These are phyloP conservation scores for Pseudogymnoascus sp. DNA, from an alignment of 2,329 filamentous ascomycete species.

Conservation along the genomic window DNA sequence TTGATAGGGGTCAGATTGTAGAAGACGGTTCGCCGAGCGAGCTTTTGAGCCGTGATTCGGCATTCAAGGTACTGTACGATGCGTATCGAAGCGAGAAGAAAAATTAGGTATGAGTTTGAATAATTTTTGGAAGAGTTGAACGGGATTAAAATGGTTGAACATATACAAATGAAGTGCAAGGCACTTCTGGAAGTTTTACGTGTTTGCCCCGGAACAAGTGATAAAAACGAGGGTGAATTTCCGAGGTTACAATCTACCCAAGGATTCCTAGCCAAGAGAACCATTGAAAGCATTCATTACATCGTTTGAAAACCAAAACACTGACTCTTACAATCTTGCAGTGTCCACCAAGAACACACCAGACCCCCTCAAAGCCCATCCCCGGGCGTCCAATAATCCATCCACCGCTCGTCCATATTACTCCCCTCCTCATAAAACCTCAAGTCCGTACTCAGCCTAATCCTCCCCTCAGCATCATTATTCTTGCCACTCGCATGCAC, in stretches of 20 bases:
- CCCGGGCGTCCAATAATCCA: constrained; percentile 29
- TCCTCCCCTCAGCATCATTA: constrained; percentile 31
- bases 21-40: constrained; percentile 82
- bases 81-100: constrained; percentile 1
- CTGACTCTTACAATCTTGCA: neutral
- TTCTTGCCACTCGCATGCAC: constrained; percentile 33
- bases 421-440: constrained; percentile 33
- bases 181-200: neutral
- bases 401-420: constrained; percentile 27
- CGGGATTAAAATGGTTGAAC: neutral
- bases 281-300: neutral
- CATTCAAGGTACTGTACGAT: constrained; percentile 13
- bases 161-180: neutral
- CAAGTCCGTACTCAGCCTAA: constrained; percentile 35
- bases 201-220: neutral
- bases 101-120: neutral
- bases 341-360: neutral
- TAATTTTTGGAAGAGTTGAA: neutral
- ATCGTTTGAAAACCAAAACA: neutral
- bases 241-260: neutral
- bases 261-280: neutral
- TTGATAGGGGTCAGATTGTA: constrained; percentile 50
- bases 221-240: neutral
- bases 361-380: neutral
- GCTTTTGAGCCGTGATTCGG: constrained; percentile 40